phyloP scores from a whole-genome alignment of 2,329 filamentous ascomycete species.

The Sordariomycetes sp. region DNA sequence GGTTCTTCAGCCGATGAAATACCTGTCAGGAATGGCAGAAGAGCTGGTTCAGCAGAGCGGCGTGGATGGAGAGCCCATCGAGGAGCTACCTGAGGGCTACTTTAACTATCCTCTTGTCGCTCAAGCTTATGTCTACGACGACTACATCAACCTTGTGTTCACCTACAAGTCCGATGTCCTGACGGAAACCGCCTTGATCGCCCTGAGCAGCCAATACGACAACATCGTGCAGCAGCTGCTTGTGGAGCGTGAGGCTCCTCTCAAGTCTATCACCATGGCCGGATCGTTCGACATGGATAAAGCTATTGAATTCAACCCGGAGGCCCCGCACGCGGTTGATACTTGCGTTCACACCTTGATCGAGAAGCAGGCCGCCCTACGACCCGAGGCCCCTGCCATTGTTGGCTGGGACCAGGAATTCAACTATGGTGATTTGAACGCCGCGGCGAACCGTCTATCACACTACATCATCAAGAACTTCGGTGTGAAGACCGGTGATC shows the following conservation, averaged over 20 bases:
- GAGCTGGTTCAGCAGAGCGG: background rate
- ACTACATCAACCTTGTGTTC: background rate
- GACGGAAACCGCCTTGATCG: background rate
- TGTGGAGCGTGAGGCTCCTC: background rate
- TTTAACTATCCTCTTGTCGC: constrained; percentile 4
- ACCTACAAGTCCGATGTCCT: constrained; percentile 2
- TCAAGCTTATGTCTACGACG: background rate
- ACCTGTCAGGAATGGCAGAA: background rate
- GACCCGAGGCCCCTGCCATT: constrained; percentile 20
- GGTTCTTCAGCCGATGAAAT: constrained; percentile 8
- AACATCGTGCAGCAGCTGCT: constrained; percentile 2
- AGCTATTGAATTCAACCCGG: background rate
- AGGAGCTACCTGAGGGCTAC: constrained; percentile 2
- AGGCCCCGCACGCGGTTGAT: background rate
- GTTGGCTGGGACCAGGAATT: constrained; percentile 1
- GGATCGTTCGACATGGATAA: constrained; percentile 1
- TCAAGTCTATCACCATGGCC: background rate
- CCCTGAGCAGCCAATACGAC: constrained; percentile 1
- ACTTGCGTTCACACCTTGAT: constrained; percentile 2
- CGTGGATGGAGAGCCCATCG: background rate
- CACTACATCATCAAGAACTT: constrained; percentile 7
- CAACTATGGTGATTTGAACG: constrained; percentile 1
- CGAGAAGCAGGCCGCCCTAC: background rate
- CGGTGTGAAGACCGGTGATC: constrained; percentile 25
- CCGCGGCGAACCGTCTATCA: background rate